Base-by-base conservation (phyloP, 129 eudicot genomes). In the Flaveria linearis region DNA sequence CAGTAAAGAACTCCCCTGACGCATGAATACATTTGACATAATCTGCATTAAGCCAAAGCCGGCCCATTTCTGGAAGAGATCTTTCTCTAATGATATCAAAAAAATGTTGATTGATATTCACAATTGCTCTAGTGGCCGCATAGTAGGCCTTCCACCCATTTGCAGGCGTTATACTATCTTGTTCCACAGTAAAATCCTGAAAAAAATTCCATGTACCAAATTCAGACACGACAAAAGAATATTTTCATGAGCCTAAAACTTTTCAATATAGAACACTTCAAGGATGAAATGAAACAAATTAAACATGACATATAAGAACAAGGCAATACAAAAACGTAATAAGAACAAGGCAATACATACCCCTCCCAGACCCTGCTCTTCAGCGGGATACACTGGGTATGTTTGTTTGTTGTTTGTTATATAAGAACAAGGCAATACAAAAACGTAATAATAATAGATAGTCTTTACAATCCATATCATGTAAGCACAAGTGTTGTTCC, bases 71-170 rank as follows among this genome's bases (percentile, higher is more conserved):
- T 71, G 81, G 88, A 82, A 89, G 87, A 50, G 91, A 84, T 83
- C 96, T 75, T 7, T 91, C 96, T 70, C 96, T 83, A 53, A 95
- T 85, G 62, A 91, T 83, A 77, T 83, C 84, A 78, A 87, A 95
- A 82, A 95, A 95, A 42, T 82, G 90, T 64, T 86, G 80, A 78
- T 95, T 95, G 55, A 64, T 67, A 79, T 81, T 89, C 75, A 89
- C 86, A 86, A 95, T 86, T 63, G 96, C 97, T 82, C 96, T 89
- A 11, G 96, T 95, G 73, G 96, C 87, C 76, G 97, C 99, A 76
- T 95, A 95, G 82, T 95, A 95, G 17, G 99, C 94, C 81, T 95
- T 95, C 99, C 97, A 91, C 65, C 99, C 99, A 80, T 89, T 87
- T 45, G 82, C 85, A 57, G 99, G 99, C 26, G 75, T 84, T 42